Percentiles rank a stretch among this genome's conserved stretches.
These are phyloP conservation scores for Candida chilensis DNA, from an alignment of 805 yeast genomes.

Conservation along the genomic window DNA sequence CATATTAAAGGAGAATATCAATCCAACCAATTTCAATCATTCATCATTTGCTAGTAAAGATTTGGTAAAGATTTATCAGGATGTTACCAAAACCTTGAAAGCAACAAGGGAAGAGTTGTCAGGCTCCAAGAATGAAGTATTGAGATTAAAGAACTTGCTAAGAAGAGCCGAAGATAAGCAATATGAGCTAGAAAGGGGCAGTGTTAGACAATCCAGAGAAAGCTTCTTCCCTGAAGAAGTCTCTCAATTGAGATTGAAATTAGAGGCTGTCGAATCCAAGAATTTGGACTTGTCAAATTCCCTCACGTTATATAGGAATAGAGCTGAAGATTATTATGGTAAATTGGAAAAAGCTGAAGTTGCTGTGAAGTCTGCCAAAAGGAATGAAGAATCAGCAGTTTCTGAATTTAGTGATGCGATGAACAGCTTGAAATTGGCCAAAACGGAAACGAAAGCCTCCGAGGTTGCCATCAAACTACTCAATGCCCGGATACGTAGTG, in stretches of 20 bases:
- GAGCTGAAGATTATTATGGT: slow-evolving; percentile 66
- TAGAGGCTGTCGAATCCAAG: slow-evolving; percentile 48
- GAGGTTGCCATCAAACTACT: slow-evolving; percentile 46
- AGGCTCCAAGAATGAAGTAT: slow-evolving; percentile 28
- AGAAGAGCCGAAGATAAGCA: slow-evolving; percentile 33
- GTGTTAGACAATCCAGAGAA: slow-evolving; percentile 24
- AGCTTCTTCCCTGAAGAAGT: slow-evolving; percentile 12
- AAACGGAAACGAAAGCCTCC: slow-evolving; percentile 43
- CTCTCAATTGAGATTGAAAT: slow-evolving; percentile 43
- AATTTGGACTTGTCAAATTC: slow-evolving; percentile 45
- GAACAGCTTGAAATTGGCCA: slow-evolving; percentile 32
- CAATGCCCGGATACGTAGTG: slow-evolving; percentile 36
- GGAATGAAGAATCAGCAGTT: slow-evolving; percentile 47
- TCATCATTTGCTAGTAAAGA: slow-evolving; percentile 23
- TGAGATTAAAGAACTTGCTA: slow-evolving; percentile 27
- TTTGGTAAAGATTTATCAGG: slow-evolving; percentile 39
- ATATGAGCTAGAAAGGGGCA: slow-evolving; percentile 30
- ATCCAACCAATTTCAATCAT: background rate
- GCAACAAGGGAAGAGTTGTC: slow-evolving; percentile 33
- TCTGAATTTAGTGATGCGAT: slow-evolving; percentile 37
- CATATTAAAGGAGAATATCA: slow-evolving; percentile 1
- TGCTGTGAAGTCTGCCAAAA: slow-evolving; percentile 51
- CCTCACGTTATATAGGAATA: slow-evolving; percentile 51
- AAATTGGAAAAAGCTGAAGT: slow-evolving; percentile 76
- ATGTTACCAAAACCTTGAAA: slow-evolving; percentile 33